Evolutionary conservation across 352 stramenopile species (phyloP).

Genomic region (Globisporangium irregulare): DNA sequence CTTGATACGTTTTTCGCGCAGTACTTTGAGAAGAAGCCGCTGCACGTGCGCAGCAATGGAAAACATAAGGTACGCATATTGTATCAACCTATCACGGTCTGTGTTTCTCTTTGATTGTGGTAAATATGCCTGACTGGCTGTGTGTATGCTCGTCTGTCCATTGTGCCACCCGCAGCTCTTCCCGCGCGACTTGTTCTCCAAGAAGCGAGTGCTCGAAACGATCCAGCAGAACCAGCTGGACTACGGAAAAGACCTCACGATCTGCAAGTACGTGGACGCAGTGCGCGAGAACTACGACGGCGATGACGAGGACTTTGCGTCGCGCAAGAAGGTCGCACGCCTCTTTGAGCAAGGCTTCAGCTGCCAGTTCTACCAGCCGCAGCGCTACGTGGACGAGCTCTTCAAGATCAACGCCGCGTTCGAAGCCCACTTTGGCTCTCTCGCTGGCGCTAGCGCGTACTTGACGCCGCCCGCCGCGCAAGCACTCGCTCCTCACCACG

Average conservation of each 20-base stretch:
- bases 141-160: not conserved
- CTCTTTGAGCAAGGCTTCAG: slow-evolving; percentile 73
- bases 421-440: slow-evolving; percentile 69
- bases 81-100: not conserved
- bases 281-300: slow-evolving; percentile 68
- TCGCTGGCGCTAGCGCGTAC: slow-evolving; percentile 78
- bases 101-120: not conserved
- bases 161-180: slow-evolving; percentile 37
- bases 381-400: slow-evolving; percentile 77
- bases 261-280: slow-evolving; percentile 71
- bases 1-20: slow-evolving; percentile 58
- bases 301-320: slow-evolving; percentile 43
- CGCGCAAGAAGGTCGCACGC: slow-evolving; percentile 51
- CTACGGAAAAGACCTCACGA: slow-evolving; percentile 66
- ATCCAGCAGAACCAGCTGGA: slow-evolving; percentile 51
- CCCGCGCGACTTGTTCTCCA: slow-evolving; percentile 55
- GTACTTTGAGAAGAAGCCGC: slow-evolving; percentile 86
- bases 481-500: slow-evolving; percentile 82
- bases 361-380: slow-evolving; percentile 88
- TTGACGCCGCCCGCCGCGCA: slow-evolving; percentile 74
- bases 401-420: slow-evolving; percentile 78
- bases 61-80: slow-evolving; percentile 31
- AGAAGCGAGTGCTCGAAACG: slow-evolving; percentile 62
- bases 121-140: not conserved
- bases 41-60: slow-evolving; percentile 54